Evolutionary conservation across 225 moss, liverwort and hornwort genomes (phyloP).

Genomic region (Takakia lepidozioides): DNA sequence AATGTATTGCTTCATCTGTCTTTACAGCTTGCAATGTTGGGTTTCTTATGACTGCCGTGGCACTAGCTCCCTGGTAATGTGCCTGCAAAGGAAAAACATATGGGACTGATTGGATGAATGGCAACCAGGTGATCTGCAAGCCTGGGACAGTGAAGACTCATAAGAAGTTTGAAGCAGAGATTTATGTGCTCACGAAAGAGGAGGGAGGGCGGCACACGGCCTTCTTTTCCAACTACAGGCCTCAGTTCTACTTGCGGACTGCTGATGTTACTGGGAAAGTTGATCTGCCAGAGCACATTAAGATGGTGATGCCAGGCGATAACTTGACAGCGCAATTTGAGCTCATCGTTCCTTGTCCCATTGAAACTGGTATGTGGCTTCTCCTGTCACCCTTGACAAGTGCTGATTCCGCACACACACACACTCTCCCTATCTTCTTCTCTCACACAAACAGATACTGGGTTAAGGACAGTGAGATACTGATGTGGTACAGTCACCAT

Average conservation of each 20-base stretch:
- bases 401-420: no score
- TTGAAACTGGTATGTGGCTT: slow-evolving; percentile 55
- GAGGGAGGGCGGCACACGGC: slow-evolving; percentile 91
- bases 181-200: slow-evolving; percentile 54
- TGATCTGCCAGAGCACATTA: slow-evolving; percentile 81
- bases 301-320: slow-evolving; percentile 98
- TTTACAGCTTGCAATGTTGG: no score
- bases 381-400: no score
- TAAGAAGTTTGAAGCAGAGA: slow-evolving; percentile 6
- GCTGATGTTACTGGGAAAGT: slow-evolving; percentile 85
- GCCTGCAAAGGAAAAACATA: no score
- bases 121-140: slow-evolving; percentile 19
- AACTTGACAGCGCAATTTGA: slow-evolving; percentile 72
- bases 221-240: slow-evolving; percentile 90
- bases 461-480: no score
- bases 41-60: no score
- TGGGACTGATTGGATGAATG: no score
- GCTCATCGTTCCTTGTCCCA: slow-evolving; percentile 69
- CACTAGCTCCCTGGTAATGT: no score
- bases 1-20: no score
- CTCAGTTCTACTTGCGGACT: slow-evolving; percentile 89
- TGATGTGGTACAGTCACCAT: no score
- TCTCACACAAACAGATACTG: no score
- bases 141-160: slow-evolving; percentile 21
- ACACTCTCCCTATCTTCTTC: no score